Evolutionary conservation across 2,329 filamentous ascomycete species (phyloP).

Genomic region (Endothia cerciana): DNA sequence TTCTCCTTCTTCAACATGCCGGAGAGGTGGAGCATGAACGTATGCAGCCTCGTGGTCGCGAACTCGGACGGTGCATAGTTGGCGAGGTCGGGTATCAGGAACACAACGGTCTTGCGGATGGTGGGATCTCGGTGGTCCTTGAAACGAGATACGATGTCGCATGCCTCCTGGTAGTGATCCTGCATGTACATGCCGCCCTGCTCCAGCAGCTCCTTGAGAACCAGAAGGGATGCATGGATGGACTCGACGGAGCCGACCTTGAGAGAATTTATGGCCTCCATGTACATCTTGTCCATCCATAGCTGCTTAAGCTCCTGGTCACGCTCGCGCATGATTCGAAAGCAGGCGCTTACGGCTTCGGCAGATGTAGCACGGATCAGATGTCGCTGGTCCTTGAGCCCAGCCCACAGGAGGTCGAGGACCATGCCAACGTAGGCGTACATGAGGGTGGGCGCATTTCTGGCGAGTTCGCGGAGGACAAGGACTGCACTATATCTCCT

Average conservation of each 20-base stretch:
- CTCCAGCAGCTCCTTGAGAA: slow-evolving; percentile 88
- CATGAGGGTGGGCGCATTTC: slow-evolving; percentile 92
- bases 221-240: slow-evolving; percentile 91
- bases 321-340: slow-evolving; percentile 92
- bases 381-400: slow-evolving; percentile 84
- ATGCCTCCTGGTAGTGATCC: slow-evolving; percentile 86
- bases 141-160: slow-evolving; percentile 88
- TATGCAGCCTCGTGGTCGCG: slow-evolving; percentile 82
- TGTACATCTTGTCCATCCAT: slow-evolving; percentile 91
- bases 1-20: slow-evolving; percentile 93
- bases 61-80: slow-evolving; percentile 93
- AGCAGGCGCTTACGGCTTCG: slow-evolving; percentile 91
- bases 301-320: slow-evolving; percentile 84
- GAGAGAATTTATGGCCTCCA: slow-evolving; percentile 80
- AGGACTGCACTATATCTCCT: slow-evolving; percentile 91
- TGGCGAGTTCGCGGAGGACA: slow-evolving; percentile 85
- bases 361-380: slow-evolving; percentile 91
- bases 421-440: slow-evolving; percentile 95
- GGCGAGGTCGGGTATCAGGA: slow-evolving; percentile 89
- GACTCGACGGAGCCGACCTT: slow-evolving; percentile 81
- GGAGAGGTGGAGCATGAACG: slow-evolving; percentile 96
- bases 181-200: slow-evolving; percentile 99
- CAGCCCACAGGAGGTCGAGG: slow-evolving; percentile 95
- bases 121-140: slow-evolving; percentile 90
- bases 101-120: slow-evolving; percentile 86